A percentile compares a stretch with the other conserved stretches of the same genome.
Evolutionary conservation across 2,329 filamentous ascomycete species (phyloP).

Genomic region (Microcera coccophila): DNA sequence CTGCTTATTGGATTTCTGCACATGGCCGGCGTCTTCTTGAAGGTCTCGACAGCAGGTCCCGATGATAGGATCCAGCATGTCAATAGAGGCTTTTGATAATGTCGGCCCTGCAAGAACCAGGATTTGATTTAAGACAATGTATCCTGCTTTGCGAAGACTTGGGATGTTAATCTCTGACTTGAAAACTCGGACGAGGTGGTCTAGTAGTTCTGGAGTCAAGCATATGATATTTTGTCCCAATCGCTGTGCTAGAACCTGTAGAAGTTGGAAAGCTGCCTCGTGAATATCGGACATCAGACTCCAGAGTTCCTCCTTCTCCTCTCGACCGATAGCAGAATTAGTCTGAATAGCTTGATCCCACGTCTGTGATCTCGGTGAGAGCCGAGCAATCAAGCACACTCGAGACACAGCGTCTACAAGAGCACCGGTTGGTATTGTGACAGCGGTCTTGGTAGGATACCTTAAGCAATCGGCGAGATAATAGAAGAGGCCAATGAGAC

Average conservation of each 20-base stretch:
- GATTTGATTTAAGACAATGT: slow-evolving; percentile 54
- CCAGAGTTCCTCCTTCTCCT: slow-evolving; percentile 80
- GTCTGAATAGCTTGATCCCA: slow-evolving; percentile 54
- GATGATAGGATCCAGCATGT: slow-evolving; percentile 59
- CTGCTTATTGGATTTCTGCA: slow-evolving; percentile 38
- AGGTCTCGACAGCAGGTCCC: slow-evolving; percentile 72
- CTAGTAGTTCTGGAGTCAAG: slow-evolving; percentile 60
- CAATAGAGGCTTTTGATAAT: slow-evolving; percentile 62
- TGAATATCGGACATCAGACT: slow-evolving; percentile 70
- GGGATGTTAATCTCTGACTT: slow-evolving; percentile 50
- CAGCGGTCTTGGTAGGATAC: slow-evolving; percentile 59
- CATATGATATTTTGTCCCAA: slow-evolving; percentile 56
- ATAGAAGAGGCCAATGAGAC: slow-evolving; percentile 62
- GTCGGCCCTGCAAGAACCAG: slow-evolving; percentile 61
- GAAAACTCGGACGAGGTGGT: slow-evolving; percentile 70
- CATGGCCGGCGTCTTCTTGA: slow-evolving; percentile 49
- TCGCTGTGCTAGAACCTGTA: slow-evolving; percentile 54
- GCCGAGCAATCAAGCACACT: slow-evolving; percentile 62
- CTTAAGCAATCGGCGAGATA: slow-evolving; percentile 62
- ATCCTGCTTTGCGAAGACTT: slow-evolving; percentile 57
- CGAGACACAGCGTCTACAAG: slow-evolving; percentile 67
- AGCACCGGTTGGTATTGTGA: slow-evolving; percentile 63
- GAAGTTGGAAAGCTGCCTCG: slow-evolving; percentile 61
- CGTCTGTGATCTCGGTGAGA: slow-evolving; percentile 43
- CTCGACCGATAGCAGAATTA: slow-evolving; percentile 69